phyloP scores from a whole-genome alignment of 176 grass and related monocot species.

The Zoysia japonica region DNA sequence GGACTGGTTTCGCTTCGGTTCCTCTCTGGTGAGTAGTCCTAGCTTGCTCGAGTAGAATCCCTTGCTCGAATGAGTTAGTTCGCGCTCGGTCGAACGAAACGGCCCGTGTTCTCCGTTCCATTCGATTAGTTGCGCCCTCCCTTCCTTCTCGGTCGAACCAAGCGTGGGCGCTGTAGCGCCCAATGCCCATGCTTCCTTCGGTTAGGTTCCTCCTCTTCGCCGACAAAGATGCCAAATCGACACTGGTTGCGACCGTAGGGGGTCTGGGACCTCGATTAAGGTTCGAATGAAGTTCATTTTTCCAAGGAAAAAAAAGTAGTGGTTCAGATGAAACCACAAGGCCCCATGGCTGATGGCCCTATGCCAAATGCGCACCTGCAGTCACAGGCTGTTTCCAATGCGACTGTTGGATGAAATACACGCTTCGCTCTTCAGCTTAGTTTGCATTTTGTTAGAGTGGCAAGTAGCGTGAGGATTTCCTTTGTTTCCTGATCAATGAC shows the following conservation, averaged over 20 bases:
- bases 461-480: not conserved
- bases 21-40: not conserved
- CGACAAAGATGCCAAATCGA: not conserved
- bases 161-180: not conserved
- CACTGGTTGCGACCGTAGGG: not conserved
- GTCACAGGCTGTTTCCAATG: not conserved
- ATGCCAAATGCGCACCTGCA: not conserved
- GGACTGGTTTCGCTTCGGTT: not conserved
- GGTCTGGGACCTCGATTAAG: not conserved
- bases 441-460: not conserved
- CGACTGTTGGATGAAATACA: too few relatives aligned
- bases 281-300: not conserved
- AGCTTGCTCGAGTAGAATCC: not conserved
- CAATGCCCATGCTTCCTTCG: not conserved
- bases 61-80: not conserved
- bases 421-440: not conserved
- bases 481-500: not conserved
- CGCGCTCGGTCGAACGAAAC: not conserved
- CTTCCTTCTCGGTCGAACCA: too few relatives aligned
- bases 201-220: not conserved
- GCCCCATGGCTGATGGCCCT: too few relatives aligned
- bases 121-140: not conserved
- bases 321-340: not conserved
- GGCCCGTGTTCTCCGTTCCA: not conserved
- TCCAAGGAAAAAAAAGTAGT: not conserved